Evolutionary conservation across 2,329 filamentous ascomycete genomes (phyloP).

Genomic region (Sclerotinia trifoliorum): DNA sequence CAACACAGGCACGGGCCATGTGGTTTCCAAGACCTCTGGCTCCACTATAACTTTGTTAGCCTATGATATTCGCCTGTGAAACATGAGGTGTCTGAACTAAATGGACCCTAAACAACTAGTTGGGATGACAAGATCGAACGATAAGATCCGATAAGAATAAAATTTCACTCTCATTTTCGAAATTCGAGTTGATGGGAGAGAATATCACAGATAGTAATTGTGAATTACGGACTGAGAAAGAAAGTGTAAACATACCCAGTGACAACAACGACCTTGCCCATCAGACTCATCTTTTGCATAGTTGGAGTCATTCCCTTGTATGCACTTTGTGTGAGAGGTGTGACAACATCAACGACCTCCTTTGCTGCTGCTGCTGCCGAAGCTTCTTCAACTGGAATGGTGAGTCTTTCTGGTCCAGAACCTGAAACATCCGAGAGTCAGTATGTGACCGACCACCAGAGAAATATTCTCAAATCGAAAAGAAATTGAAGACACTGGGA

Average conservation of each 20-base stretch:
- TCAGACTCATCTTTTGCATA: conserved; percentile 66
- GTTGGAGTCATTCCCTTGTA: conserved; percentile 60
- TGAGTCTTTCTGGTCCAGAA: conserved; percentile 28
- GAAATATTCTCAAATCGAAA: not conserved
- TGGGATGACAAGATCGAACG: not conserved
- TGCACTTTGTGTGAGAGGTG: conserved; percentile 53
- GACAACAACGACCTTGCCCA: conserved; percentile 68
- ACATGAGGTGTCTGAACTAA: not conserved
- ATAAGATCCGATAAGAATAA: not conserved
- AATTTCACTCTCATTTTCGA: not conserved
- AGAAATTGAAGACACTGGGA: not conserved
- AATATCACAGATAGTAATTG: too few relatives aligned
- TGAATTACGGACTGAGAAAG: not conserved
- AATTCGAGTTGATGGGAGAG: not conserved
- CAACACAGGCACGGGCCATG: conserved; percentile 75
- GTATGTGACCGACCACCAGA: conserved; percentile 3
- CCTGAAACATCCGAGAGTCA: conserved; percentile 9
- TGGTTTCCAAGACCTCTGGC: conserved; percentile 75
- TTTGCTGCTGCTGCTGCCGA: conserved; percentile 18
- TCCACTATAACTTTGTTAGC: conserved; percentile 49
- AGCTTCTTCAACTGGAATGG: conserved; percentile 34
- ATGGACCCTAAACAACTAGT: not conserved
- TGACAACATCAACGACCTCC: conserved; percentile 29
- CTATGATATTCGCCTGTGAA: not conserved
- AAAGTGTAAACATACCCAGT: conserved; percentile 58